A percentile compares a stretch with the other conserved stretches of the same genome.
Conservation (phyloP, 1,284 basidiomycete genomes). For the Phaffia rhodozyma region DNA sequence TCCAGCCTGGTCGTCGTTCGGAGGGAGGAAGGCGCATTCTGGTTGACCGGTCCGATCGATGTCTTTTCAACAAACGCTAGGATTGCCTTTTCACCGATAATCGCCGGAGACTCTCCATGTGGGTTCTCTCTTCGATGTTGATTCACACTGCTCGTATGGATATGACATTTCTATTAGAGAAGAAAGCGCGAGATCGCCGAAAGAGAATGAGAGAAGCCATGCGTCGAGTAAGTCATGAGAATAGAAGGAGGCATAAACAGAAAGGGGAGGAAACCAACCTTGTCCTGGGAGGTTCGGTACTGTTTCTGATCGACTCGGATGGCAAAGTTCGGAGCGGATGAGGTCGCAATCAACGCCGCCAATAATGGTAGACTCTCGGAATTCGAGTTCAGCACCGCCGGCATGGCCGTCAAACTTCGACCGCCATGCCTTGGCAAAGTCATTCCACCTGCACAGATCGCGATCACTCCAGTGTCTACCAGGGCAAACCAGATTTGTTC, state of each 20-base stretch:
- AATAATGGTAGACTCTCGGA: constrained; percentile 65
- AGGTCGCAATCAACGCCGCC: constrained; percentile 72
- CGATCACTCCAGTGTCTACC: constrained; percentile 68
- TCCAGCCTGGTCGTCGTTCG: constrained; percentile 77
- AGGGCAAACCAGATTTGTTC: constrained; percentile 65
- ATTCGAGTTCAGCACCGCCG: constrained; percentile 60
- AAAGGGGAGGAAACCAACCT: constrained; percentile 43
- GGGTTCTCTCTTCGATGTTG: constrained; percentile 51
- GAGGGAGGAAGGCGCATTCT: constrained; percentile 47
- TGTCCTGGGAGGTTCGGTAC: constrained; percentile 72
- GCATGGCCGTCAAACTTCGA: constrained; percentile 37
- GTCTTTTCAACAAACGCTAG: constrained; percentile 77
- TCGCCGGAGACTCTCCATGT: constrained; percentile 37
- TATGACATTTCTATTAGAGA: constrained; percentile 28
- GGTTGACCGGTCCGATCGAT: constrained; percentile 34
- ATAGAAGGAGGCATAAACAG: not conserved
- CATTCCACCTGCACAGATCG: constrained; percentile 55
- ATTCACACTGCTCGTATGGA: constrained; percentile 82
- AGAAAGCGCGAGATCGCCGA: not conserved
- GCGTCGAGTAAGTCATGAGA: too few species aligned
- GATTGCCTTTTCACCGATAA: constrained; percentile 56
- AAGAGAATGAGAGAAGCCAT: not conserved
- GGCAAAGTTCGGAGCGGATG: constrained; percentile 87
- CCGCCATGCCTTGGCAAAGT: constrained; percentile 21
- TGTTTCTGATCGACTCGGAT: constrained; percentile 61